These are phyloP conservation scores for Coemansia sp. DNA, from an alignment of 192 early-diverging fungal genomes.

Conservation along the genomic window DNA sequence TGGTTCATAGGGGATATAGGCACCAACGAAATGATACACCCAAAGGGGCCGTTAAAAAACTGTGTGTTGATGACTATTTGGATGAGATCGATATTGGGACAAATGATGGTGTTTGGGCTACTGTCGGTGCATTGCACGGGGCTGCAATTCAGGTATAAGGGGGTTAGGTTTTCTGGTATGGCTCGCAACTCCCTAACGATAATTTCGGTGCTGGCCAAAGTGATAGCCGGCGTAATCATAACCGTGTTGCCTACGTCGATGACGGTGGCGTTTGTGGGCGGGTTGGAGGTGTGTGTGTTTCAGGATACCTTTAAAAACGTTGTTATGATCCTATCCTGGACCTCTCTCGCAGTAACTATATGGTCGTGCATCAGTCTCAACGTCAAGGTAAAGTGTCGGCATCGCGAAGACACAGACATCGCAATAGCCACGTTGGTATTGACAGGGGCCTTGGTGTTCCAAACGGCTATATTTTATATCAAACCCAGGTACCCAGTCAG, in stretches of 20 bases:
- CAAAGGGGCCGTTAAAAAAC: slow-evolving; percentile 2
- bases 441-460: not conserved
- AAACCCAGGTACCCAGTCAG: slow-evolving; percentile 22
- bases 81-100: slow-evolving; percentile 37
- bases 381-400: not conserved
- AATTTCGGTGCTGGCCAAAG: not conserved
- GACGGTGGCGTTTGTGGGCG: slow-evolving; percentile 13
- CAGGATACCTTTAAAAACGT: slow-evolving; percentile 25
- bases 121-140: not conserved
- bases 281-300: slow-evolving; percentile 23
- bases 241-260: slow-evolving; percentile 4
- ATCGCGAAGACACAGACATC: slow-evolving; percentile 9
- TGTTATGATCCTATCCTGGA: slow-evolving; percentile 8
- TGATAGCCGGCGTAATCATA: slow-evolving; percentile 12
- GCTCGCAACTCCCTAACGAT: not conserved
- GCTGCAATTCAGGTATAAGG: slow-evolving; percentile 8
- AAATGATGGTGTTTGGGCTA: slow-evolving; percentile 3
- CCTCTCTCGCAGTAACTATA: not conserved
- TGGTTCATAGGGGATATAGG: slow-evolving; percentile 44
- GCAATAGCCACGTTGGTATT: slow-evolving; percentile 4
- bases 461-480: slow-evolving; percentile 21
- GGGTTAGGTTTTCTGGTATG: not conserved
- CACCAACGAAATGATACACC: slow-evolving; percentile 34
- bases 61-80: slow-evolving; percentile 37
- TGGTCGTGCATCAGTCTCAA: not conserved